Conservation (phyloP, 2,329 filamentous ascomycete species). For the Penicillium rolfsii region DNA sequence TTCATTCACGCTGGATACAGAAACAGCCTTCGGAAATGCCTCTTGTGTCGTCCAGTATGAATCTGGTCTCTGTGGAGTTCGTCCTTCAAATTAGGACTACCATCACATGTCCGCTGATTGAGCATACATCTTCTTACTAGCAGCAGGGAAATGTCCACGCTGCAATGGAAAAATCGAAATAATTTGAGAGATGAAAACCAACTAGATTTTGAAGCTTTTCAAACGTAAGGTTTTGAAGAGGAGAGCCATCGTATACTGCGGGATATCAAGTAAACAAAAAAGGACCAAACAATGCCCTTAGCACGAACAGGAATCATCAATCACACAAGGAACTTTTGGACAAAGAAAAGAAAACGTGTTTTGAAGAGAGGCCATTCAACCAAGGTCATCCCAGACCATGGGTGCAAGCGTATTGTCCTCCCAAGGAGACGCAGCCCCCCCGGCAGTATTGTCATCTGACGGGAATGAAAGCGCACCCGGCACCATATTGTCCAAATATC, state of each 20-base stretch:
- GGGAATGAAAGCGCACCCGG: constrained; percentile 34
- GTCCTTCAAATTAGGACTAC: not conserved
- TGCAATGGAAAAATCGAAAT: not conserved
- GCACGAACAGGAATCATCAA: not conserved
- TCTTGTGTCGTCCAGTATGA: not conserved
- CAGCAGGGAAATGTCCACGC: not conserved
- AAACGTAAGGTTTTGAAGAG: constrained; percentile 1
- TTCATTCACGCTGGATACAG: not conserved
- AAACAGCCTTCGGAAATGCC: not conserved
- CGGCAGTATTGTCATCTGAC: constrained; percentile 36
- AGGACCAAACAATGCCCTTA: not conserved
- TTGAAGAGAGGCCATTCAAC: not conserved
- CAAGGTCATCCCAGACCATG: constrained; percentile 46
- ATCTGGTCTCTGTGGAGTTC: not conserved
- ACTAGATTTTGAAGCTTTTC: not conserved
- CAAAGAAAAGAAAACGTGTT: constrained; percentile 4
- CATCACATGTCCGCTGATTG: no score
- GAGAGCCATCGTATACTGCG: constrained; percentile 33
- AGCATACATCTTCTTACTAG: not conserved
- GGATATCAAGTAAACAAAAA: constrained; percentile 27
- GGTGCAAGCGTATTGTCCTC: constrained; percentile 46
- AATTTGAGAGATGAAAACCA: not conserved
- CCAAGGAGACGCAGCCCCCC: constrained; percentile 33
- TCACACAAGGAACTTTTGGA: constrained; percentile 4
- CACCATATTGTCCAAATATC: constrained; percentile 28